Conservation (phyloP, 2,329 filamentous ascomycete species). For the Cercospora zeina region DNA sequence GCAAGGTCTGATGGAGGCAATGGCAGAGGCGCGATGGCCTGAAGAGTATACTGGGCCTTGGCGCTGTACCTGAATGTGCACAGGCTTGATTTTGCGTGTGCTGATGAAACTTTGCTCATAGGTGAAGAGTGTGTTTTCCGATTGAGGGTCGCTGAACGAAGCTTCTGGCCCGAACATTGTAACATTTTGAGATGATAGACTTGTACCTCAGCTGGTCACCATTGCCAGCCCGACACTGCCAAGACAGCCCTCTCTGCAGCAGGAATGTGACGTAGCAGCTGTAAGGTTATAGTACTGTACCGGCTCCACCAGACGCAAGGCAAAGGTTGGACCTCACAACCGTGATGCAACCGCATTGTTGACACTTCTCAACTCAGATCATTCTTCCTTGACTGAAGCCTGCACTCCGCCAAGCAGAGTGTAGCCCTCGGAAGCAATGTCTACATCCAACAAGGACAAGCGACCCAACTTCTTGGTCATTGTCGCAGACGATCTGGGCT, state of each 20-base stretch:
- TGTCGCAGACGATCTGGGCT: constrained; percentile 36
- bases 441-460: constrained; percentile 35
- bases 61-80: not conserved
- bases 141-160: not conserved
- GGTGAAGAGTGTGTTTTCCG: not conserved
- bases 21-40: not conserved
- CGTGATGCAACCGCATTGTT: not conserved
- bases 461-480: constrained; percentile 62
- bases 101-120: not conserved
- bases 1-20: not conserved
- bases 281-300: not conserved
- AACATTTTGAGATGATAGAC: not conserved
- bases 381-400: not conserved
- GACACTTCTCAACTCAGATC: not conserved
- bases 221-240: not conserved
- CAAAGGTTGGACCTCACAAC: not conserved
- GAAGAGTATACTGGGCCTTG: not conserved
- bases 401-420: not conserved
- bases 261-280: constrained; percentile 2
- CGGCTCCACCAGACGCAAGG: constrained; percentile 7
- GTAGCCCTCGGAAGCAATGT: not conserved
- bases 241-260: not conserved
- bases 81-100: not conserved
- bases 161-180: not conserved
- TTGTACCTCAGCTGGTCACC: not conserved